A percentile compares a stretch with the other conserved stretches of the same genome.
These are phyloP conservation scores for Starmera amethionina DNA, from an alignment of 805 yeast species.

Conservation along the genomic window DNA sequence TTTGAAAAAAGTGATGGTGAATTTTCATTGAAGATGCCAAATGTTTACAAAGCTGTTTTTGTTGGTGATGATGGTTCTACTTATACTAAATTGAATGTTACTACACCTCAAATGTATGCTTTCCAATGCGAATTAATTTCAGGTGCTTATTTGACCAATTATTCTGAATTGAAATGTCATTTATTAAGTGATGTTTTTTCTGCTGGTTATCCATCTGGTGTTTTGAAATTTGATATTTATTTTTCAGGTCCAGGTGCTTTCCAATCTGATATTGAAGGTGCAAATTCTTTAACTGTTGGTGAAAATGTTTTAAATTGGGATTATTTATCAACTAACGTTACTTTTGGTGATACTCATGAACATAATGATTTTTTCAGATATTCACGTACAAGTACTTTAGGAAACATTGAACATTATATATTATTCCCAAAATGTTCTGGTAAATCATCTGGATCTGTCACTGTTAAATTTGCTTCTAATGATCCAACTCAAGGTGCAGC, in stretches of 20 bases:
- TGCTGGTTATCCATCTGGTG: slow-evolving; percentile 11
- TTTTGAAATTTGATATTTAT: slow-evolving; percentile 19
- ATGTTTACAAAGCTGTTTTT: slow-evolving; percentile 25
- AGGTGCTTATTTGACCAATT: slow-evolving; percentile 22
- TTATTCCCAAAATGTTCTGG: slow-evolving; percentile 23
- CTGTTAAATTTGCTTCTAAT: slow-evolving; percentile 11
- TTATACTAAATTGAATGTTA: slow-evolving; percentile 8
- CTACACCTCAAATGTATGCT: slow-evolving; percentile 16
- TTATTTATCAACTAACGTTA: slow-evolving; percentile 16
- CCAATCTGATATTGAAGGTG: slow-evolving; percentile 21
- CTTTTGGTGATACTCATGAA: slow-evolving; percentile 14
- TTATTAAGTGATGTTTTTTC: slow-evolving; percentile 13
- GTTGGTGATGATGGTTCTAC: slow-evolving; percentile 6
- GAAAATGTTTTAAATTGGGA: slow-evolving; percentile 17
- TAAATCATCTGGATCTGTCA: slow-evolving; percentile 17
- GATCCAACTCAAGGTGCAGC: slow-evolving; percentile 10
- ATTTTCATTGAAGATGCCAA: slow-evolving; percentile 19
- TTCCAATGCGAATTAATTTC: slow-evolving; percentile 23
- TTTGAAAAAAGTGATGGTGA: slow-evolving; percentile 12
- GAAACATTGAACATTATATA: slow-evolving; percentile 22
- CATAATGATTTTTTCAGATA: slow-evolving; percentile 13
- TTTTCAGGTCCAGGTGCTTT: slow-evolving; percentile 24
- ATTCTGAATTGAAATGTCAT: slow-evolving; percentile 21
- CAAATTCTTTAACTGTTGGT: slow-evolving; percentile 20
- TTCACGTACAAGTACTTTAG: slow-evolving; percentile 23